phyloP scores from a whole-genome alignment of 192 early-diverging fungal genomes.

The Obelidium mucronatum region DNA sequence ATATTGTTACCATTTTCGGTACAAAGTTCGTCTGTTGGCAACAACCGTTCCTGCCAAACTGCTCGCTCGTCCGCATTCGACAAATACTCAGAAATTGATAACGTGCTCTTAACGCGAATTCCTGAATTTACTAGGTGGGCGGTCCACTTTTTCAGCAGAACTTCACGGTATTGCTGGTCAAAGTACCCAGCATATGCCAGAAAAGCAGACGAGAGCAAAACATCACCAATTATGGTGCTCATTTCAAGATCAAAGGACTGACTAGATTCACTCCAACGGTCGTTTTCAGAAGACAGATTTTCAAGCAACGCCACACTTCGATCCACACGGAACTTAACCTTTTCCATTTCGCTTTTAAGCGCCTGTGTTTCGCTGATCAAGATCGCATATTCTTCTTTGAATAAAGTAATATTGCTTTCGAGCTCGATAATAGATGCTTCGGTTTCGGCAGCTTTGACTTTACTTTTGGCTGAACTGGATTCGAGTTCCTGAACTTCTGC shows the following conservation, averaged over 20 bases:
- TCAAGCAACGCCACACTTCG: constrained; percentile 86
- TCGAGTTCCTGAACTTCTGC: constrained; percentile 89
- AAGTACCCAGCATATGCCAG: constrained; percentile 97
- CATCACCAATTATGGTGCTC: constrained; percentile 98
- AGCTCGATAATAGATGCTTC: constrained; percentile 83
- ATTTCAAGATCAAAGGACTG: constrained; percentile 94
- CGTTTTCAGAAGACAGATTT: constrained; percentile 91
- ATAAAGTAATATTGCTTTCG: constrained; percentile 86
- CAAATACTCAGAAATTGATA: constrained; percentile 85
- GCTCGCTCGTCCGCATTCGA: constrained; percentile 91
- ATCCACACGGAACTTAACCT: constrained; percentile 91
- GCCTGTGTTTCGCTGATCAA: constrained; percentile 91
- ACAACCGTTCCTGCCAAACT: constrained; percentile 83
- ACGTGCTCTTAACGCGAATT: constrained; percentile 77
- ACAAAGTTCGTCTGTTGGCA: constrained; percentile 92
- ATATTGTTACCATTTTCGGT: constrained; percentile 99
- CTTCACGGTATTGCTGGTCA: constrained; percentile 93
- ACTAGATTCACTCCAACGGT: constrained; percentile 90
- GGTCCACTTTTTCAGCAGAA: constrained; percentile 81
- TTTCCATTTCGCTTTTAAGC: constrained; percentile 92
- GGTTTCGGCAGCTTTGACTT: constrained; percentile 73
- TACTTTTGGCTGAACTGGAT: constrained; percentile 74
- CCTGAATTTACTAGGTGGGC: constrained; percentile 70
- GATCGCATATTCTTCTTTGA: constrained; percentile 97
- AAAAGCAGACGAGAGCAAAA: constrained; percentile 91